Percentiles rank a stretch among this genome's conserved stretches.
phyloP scores from a whole-genome alignment of 352 stramenopile species.

The Chloridella minuta region DNA sequence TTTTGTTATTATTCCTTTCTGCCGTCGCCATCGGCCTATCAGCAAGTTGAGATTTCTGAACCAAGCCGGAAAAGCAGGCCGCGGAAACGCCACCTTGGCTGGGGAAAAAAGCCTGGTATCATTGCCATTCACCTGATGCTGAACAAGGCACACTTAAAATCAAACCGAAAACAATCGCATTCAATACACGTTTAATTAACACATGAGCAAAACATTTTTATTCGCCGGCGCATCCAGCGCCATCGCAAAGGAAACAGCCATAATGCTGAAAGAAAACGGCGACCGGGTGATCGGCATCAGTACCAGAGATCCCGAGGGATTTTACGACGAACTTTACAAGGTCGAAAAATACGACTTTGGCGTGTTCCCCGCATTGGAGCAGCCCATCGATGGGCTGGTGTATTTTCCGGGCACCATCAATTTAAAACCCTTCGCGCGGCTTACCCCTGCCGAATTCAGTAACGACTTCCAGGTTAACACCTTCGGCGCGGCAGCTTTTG shows the following conservation, averaged over 20 bases:
- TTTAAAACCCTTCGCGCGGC: neutral
- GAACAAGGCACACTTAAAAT: too few relatives aligned
- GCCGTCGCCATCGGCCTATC: neutral
- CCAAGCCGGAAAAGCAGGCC: too few relatives aligned
- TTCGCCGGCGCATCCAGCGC: neutral
- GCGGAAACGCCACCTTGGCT: too few relatives aligned
- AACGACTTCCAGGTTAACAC: neutral
- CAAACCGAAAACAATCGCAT: too few relatives aligned
- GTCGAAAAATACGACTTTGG: neutral
- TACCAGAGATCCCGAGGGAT: neutral
- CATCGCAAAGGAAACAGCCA: neutral
- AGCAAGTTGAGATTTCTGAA: too few relatives aligned
- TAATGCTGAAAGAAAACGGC: neutral
- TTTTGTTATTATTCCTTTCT: neutral
- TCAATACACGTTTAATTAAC: neutral
- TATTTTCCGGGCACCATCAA: neutral
- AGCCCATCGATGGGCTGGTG: neutral
- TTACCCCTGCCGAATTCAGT: neutral
- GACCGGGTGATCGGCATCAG: neutral
- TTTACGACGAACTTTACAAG: neutral
- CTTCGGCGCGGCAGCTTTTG: neutral
- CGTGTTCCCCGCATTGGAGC: neutral
- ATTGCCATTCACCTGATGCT: too few relatives aligned
- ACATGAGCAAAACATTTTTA: neutral
- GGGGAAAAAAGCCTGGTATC: too few relatives aligned